These are phyloP conservation scores for Endocalyx cinctus DNA, from an alignment of 2,329 filamentous ascomycete species.

Conservation along the genomic window DNA sequence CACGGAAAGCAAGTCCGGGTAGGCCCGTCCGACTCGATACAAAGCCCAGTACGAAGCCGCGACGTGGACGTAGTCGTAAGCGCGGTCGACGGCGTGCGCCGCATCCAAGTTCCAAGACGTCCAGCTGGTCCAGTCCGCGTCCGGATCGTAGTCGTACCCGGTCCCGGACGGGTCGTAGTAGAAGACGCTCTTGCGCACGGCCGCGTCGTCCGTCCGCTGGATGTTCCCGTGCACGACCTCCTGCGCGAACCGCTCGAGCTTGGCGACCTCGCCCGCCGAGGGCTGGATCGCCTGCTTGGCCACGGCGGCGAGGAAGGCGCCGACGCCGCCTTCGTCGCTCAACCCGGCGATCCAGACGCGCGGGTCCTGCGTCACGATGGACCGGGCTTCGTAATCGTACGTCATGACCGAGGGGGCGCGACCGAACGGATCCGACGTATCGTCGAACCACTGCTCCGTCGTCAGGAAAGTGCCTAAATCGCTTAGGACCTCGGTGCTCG, in stretches of 20 bases:
- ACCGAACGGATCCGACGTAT: constrained; percentile 48
- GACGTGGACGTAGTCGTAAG: constrained; percentile 57
- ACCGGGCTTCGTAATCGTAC: constrained; percentile 46
- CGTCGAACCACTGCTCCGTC: constrained; percentile 46
- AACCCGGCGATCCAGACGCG: constrained; percentile 57
- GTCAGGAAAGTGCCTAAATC: constrained; percentile 51
- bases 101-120: constrained; percentile 44
- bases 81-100: constrained; percentile 43
- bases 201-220: constrained; percentile 41
- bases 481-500: constrained; percentile 36
- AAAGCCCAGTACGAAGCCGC: constrained; percentile 52
- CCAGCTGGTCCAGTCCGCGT: constrained; percentile 45
- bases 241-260: constrained; percentile 51
- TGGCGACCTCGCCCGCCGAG: constrained; percentile 40
- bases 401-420: constrained; percentile 52
- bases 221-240: constrained; percentile 45
- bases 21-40: constrained; percentile 48
- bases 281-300: constrained; percentile 53
- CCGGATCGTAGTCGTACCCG: constrained; percentile 38
- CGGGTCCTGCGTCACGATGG: constrained; percentile 40
- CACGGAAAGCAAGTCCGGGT: constrained; percentile 40
- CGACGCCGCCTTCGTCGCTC: constrained; percentile 55
- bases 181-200: constrained; percentile 53
- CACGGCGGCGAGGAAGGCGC: constrained; percentile 49
- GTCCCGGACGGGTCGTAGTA: constrained; percentile 43